A percentile compares a stretch with the other conserved stretches of the same genome.
These are phyloP conservation scores for Ambrosia hybrid DNA, from an alignment of 140 eudicot species.

Conservation along the genomic window DNA sequence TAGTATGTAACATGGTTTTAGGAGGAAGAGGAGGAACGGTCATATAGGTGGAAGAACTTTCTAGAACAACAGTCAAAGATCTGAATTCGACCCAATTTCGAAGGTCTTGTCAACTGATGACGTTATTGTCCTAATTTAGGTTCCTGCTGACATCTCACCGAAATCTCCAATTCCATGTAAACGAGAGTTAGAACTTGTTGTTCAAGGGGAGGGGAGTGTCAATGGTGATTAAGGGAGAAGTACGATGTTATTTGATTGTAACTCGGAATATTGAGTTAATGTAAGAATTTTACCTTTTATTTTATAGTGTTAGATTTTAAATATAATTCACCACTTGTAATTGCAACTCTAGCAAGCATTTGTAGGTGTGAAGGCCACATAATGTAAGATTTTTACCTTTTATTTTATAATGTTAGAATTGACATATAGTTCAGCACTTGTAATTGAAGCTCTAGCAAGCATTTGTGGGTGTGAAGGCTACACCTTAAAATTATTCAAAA, in stretches of 20 bases:
- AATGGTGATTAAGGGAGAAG: slow-evolving; percentile 98
- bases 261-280: no score
- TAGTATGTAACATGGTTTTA: slow-evolving; percentile 25
- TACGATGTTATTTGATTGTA: slow-evolving; percentile 14
- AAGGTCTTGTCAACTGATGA: slow-evolving; percentile 34
- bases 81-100: slow-evolving; percentile 62
- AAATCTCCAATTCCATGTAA: slow-evolving; percentile 63
- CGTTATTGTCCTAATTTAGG: background rate
- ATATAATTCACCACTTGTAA: slow-evolving; percentile 3
- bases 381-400: no score
- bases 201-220: slow-evolving; percentile 87
- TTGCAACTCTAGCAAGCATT: slow-evolving; percentile 98
- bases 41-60: slow-evolving; percentile 89
- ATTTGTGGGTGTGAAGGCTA: no score
- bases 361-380: slow-evolving; percentile 84
- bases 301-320: background rate
- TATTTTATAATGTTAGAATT: no score
- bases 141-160: slow-evolving; percentile 18
- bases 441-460: no score
- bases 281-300: background rate
- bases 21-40: slow-evolving; percentile 99
- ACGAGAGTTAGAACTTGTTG: slow-evolving; percentile 79
- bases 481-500: slow-evolving; percentile 74
- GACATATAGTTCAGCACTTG: no score
- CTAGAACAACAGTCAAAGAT: slow-evolving; percentile 69